These are phyloP conservation scores for Pancytospora epiphaga DNA, from an alignment of 371 early-diverging fungal species.

Conservation along the genomic window DNA sequence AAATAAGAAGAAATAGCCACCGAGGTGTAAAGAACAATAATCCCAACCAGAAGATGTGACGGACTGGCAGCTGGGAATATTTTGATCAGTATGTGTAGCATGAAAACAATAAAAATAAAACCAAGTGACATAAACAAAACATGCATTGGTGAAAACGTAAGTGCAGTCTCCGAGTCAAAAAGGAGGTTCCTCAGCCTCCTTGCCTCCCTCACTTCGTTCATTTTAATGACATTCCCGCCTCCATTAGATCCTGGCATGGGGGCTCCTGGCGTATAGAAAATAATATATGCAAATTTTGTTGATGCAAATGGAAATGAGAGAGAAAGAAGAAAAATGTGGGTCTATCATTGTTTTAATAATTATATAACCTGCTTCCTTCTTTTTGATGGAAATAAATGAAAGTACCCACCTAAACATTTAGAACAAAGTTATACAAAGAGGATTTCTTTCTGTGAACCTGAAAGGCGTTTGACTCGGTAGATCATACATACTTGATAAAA, in stretches of 20 bases:
- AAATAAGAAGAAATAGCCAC: conserved; percentile 14
- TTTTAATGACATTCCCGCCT: background rate
- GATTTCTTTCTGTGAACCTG: too few relatives aligned
- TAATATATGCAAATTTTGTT: too few relatives aligned
- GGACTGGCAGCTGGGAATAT: conserved; percentile 48
- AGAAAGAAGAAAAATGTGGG: too few relatives aligned
- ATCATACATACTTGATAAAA: too few relatives aligned
- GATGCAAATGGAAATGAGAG: too few relatives aligned
- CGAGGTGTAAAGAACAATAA: conserved; percentile 33
- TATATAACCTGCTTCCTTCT: too few relatives aligned
- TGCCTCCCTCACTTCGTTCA: background rate
- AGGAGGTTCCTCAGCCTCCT: conserved; percentile 31
- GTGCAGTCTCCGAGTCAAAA: conserved; percentile 21
- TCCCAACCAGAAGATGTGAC: conserved; percentile 39
- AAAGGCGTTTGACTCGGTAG: too few relatives aligned
- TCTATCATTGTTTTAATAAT: too few relatives aligned
- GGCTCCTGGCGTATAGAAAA: too few relatives aligned
- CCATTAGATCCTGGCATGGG: background rate
- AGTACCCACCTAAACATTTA: too few relatives aligned
- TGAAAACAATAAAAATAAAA: conserved; percentile 56
- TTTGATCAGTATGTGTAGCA: conserved; percentile 55
- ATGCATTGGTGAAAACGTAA: conserved; percentile 48
- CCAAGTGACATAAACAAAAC: conserved; percentile 55
- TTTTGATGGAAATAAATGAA: too few relatives aligned
- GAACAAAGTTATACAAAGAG: too few relatives aligned